Percentiles rank a stretch among this genome's conserved stretches.
Conservation (phyloP, 2,329 filamentous ascomycete species). For the Hymenoscyphus salicellus region DNA sequence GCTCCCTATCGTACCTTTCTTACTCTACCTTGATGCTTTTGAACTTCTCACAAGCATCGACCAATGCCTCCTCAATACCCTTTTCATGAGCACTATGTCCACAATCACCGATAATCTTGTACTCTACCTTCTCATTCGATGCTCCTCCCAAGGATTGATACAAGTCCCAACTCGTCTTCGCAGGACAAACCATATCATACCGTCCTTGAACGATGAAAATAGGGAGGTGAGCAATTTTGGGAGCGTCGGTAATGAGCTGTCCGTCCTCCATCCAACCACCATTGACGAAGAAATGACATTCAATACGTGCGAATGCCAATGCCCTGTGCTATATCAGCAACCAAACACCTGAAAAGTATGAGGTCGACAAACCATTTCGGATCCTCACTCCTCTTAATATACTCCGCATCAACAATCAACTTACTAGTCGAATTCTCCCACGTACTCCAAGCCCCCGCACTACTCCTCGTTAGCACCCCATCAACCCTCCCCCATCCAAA, state of each 20-base stretch:
- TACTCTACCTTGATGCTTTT: constrained; percentile 17
- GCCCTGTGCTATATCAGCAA: constrained; percentile 18
- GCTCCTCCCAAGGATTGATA: constrained; percentile 39
- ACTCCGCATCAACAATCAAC: constrained; percentile 30
- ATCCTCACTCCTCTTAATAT: constrained; percentile 30
- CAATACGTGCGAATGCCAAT: constrained; percentile 41
- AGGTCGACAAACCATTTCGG: constrained; percentile 27
- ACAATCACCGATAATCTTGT: constrained; percentile 28
- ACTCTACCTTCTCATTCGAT: constrained; percentile 29
- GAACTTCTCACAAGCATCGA: constrained; percentile 34
- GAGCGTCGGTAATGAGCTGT: constrained; percentile 36
- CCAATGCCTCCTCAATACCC: constrained; percentile 28
- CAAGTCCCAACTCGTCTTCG: constrained; percentile 43
- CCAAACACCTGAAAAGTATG: neutral
- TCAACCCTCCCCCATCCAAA: too few relatives aligned
- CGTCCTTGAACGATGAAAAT: constrained; percentile 44
- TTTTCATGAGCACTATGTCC: constrained; percentile 34
- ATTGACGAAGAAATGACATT: constrained; percentile 44
- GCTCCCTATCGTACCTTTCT: neutral
- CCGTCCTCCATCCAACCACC: constrained; percentile 42
- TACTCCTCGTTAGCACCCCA: neutral
- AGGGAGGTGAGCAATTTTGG: constrained; percentile 33
- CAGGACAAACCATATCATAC: constrained; percentile 46
- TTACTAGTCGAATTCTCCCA: constrained; percentile 34
- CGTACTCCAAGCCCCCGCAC: constrained; percentile 31